Percentiles rank a stretch among this genome's conserved stretches.
These are phyloP conservation scores for Cetradonia linearis DNA, from an alignment of 495 filamentous ascomycete genomes.

Conservation along the genomic window DNA sequence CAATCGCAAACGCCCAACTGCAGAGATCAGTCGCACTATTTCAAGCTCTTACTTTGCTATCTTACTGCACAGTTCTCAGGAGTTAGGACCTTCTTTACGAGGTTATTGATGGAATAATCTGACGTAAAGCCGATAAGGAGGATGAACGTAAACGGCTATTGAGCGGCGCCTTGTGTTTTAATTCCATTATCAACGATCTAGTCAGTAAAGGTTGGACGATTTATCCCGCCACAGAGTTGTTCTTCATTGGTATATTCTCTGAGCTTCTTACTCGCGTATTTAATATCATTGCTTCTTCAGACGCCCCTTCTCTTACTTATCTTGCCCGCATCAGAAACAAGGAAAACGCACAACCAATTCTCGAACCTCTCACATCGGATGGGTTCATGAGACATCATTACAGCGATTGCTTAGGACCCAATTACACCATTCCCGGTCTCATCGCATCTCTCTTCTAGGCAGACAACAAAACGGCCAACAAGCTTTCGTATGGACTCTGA, in stretches of 20 bases:
- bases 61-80: conserved; percentile 12
- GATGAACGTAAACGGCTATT: neutral
- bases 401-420: conserved; percentile 5
- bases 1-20: conserved; percentile 1
- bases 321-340: neutral
- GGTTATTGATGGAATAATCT: conserved; percentile 1
- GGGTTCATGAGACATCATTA: conserved; percentile 7
- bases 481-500: conserved; percentile 2
- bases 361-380: neutral
- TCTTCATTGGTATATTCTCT: neutral
- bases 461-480: conserved; percentile 3
- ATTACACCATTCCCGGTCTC: conserved; percentile 11
- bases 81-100: conserved; percentile 5
- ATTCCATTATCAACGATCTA: conserved; percentile 1
- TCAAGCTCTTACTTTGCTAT: conserved; percentile 11
- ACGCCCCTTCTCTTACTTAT: neutral
- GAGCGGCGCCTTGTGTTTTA: conserved; percentile 2
- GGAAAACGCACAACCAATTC: neutral
- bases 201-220: conserved; percentile 11
- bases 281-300: neutral
- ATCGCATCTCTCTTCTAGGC: conserved; percentile 7
- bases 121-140: neutral
- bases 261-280: neutral
- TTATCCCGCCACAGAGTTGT: conserved; percentile 12
- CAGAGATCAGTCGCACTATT: conserved; percentile 7